Conservation (phyloP, 371 early-diverging fungal species). For the Haplosporangium sp. region DNA sequence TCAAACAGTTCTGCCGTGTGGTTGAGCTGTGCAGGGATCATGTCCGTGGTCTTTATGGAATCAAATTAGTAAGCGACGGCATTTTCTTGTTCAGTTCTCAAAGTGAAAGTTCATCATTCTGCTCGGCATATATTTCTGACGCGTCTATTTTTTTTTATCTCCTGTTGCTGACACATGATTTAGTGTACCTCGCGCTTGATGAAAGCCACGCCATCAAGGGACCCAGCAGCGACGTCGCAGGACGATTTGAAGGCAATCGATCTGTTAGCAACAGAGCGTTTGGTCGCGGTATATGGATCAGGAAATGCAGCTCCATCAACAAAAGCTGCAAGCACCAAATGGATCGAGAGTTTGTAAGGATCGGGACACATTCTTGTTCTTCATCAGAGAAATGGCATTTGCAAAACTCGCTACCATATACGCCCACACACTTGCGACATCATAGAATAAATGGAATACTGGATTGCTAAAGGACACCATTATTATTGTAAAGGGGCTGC, state of each 20-base stretch:
- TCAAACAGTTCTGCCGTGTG: constrained; percentile 81
- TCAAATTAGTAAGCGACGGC: constrained; percentile 67
- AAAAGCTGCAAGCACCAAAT: constrained; percentile 37
- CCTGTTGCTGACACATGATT: background rate
- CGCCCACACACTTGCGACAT: too few relatives aligned
- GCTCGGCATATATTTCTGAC: constrained; percentile 6
- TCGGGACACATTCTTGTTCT: background rate
- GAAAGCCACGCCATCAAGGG: constrained; percentile 38
- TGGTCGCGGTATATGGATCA: constrained; percentile 59
- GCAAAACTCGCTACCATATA: too few relatives aligned
- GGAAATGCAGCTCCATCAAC: constrained; percentile 18
- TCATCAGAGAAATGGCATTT: too few relatives aligned
- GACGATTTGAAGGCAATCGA: constrained; percentile 61
- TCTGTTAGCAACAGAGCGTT: constrained; percentile 76
- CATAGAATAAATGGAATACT: too few relatives aligned
- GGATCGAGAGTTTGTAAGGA: constrained; percentile 43
- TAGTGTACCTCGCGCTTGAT: constrained; percentile 43
- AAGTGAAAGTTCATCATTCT: constrained; percentile 24
- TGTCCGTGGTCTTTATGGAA: constrained; percentile 80
- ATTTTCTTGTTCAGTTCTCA: constrained; percentile 3
- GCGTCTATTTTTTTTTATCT: constrained; percentile 14
- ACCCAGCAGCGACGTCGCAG: constrained; percentile 49
- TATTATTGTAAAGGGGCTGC: too few relatives aligned
- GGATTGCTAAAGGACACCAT: too few relatives aligned
- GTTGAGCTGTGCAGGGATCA: constrained; percentile 81